Base-by-base conservation (phyloP, 192 early-diverging fungal species). In the Coemansia sp. region DNA sequence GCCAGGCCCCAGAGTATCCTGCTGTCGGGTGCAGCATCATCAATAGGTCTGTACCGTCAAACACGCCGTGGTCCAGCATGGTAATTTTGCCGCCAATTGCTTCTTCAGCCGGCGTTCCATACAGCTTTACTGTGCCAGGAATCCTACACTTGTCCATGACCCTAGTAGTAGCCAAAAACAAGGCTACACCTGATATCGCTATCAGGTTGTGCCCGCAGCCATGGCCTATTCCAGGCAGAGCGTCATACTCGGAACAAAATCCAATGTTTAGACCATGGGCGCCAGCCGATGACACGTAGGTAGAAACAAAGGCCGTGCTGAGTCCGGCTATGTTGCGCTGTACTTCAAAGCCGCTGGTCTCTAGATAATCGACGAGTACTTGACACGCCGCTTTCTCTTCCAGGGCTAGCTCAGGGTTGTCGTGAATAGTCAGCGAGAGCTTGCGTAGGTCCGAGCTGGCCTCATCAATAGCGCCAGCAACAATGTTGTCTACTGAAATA, bases 21-120 rank as follows among this genome's bases (percentile, higher is more conserved):
- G 73, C 35, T n/a, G 86, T 69, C 20, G 94, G 93, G 78, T 95
- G 94, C 39, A 88, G 70, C 92, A 95, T 95, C 80, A 95, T 70
- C 63, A 90, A 86, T 9, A 89, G 72, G 64, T 92, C 91, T 32
- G 87, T 69, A 67, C 84, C 84, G 30, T 90, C 81, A 78, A 94
- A 93, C 4, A 88, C 89, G 2, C 90, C 89, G 8, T 78, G 70
- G 34, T 91, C 64, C 29, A 90, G 81, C 67, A 95, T 76, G 2
- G 72, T 68, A 59, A 93, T 87, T 70, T 95, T 95, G 40, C 94
- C 94, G 41, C 88, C 86, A 11, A 76, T 71, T 0, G 77, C 75
- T 69, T 90, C 89, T 76, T 94, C 91, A 9, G 89, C 91, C 9
- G 93, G 92, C 8, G 91, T 91, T 24, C 92, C 93, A 68, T 88